Evolutionary conservation across 2,329 filamentous ascomycete genomes (phyloP).

Genomic region (Elsinoe necatrix): DNA sequence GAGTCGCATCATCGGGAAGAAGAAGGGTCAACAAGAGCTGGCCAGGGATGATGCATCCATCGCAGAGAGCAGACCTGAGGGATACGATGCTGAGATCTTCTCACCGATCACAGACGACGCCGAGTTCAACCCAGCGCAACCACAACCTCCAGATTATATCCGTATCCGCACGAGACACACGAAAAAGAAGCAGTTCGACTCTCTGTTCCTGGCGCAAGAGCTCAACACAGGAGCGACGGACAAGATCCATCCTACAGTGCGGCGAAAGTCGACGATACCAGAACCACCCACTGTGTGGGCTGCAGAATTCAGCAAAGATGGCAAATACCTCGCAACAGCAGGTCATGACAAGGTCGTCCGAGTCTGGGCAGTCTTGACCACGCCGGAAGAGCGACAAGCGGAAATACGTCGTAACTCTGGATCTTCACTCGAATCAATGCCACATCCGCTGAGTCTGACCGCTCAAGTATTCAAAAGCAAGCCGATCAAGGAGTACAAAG

Average conservation of each 20-base stretch:
- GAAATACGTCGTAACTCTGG: slow-evolving; percentile 63
- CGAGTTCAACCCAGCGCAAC: slow-evolving; percentile 77
- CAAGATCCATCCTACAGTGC: neutral
- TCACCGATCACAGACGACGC: slow-evolving; percentile 61
- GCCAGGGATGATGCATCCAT: slow-evolving; percentile 41
- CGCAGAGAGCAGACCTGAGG: slow-evolving; percentile 52
- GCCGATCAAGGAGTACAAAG: slow-evolving; percentile 69
- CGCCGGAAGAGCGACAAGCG: slow-evolving; percentile 64
- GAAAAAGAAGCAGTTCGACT: slow-evolving; percentile 71
- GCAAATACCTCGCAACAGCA: slow-evolving; percentile 81
- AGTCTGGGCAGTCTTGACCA: slow-evolving; percentile 82
- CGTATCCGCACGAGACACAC: slow-evolving; percentile 75
- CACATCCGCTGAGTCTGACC: slow-evolving; percentile 45
- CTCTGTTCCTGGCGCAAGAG: slow-evolving; percentile 86
- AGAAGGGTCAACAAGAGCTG: slow-evolving; percentile 44
- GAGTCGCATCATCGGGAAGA: slow-evolving; percentile 70
- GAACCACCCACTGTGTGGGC: slow-evolving; percentile 66
- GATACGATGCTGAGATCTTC: slow-evolving; percentile 75
- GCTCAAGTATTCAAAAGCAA: slow-evolving; percentile 83
- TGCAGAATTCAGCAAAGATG: slow-evolving; percentile 85
- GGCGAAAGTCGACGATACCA: slow-evolving; percentile 16
- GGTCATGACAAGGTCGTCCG: slow-evolving; percentile 80
- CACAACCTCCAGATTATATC: slow-evolving; percentile 85
- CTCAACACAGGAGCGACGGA: slow-evolving; percentile 44
- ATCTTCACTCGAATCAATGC: slow-evolving; percentile 28